Evolutionary conservation across 495 filamentous ascomycete genomes (phyloP).

Genomic region (Hyaloscypha variabilis): DNA sequence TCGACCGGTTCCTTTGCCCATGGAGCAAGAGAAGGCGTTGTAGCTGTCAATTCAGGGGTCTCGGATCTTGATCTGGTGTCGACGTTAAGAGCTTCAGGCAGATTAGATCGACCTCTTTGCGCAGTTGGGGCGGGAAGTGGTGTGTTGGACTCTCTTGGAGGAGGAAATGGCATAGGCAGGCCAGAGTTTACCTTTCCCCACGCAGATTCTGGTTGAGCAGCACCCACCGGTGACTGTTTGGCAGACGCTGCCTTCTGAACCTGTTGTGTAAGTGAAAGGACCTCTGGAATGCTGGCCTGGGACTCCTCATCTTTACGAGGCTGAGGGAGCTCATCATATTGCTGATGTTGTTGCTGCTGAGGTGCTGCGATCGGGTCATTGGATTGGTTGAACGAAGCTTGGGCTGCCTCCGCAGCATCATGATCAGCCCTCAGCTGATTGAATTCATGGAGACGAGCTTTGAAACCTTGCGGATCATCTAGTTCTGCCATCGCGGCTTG

Average conservation of each 20-base stretch:
- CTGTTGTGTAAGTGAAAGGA: conserved; percentile 80
- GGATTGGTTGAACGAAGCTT: conserved; percentile 19
- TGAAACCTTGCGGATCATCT: conserved; percentile 53
- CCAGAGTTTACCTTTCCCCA: conserved; percentile 64
- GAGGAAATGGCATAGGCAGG: conserved; percentile 79
- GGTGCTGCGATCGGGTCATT: conserved; percentile 28
- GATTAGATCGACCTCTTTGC: conserved; percentile 78
- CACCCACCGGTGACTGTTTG: conserved; percentile 57
- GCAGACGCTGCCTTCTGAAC: conserved; percentile 76
- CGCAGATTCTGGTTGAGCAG: conserved; percentile 53
- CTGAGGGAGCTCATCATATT: conserved; percentile 24
- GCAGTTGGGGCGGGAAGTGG: conserved; percentile 86
- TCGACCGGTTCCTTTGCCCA: conserved; percentile 89
- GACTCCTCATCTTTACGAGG: conserved; percentile 27
- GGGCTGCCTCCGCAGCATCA: conserved; percentile 46
- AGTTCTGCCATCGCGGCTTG: conserved; percentile 35
- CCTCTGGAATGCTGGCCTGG: conserved; percentile 29
- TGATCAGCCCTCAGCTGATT: conserved; percentile 58
- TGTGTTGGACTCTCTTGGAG: conserved; percentile 70
- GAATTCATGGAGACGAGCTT: conserved; percentile 55
- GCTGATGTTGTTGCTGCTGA: conserved; percentile 17
- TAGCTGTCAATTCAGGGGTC: conserved; percentile 59
- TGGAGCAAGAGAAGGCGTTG: conserved; percentile 73
- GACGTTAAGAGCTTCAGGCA: conserved; percentile 77
- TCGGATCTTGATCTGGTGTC: conserved; percentile 74